Evolutionary conservation across 2,329 filamentous ascomycete genomes (phyloP).

Genomic region (Juglanconis oblonga): DNA sequence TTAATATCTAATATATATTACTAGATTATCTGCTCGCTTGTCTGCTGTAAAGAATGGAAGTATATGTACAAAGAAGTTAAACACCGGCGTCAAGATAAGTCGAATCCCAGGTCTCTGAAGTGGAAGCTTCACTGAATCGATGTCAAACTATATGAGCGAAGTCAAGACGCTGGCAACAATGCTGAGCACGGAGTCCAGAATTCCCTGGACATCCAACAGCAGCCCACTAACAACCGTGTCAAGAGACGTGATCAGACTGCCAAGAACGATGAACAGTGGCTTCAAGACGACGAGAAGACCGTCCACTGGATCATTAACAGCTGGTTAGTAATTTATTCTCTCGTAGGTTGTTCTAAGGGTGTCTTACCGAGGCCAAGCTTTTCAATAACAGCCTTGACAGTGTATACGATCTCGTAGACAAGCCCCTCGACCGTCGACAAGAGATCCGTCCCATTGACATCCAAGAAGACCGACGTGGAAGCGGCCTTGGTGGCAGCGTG

Average conservation of each 20-base stretch:
- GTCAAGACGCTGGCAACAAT: constrained; percentile 20
- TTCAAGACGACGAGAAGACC: constrained; percentile 22
- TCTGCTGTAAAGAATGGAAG: too few relatives aligned
- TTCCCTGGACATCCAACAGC: constrained; percentile 22
- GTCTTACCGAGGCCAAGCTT: constrained; percentile 28
- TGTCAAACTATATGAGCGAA: constrained; percentile 18
- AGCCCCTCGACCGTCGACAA: constrained; percentile 22
- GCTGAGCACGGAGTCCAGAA: constrained; percentile 22
- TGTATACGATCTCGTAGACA: constrained; percentile 25
- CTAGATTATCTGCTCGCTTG: too few relatives aligned
- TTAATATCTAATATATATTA: too few relatives aligned
- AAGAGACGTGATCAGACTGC: constrained; percentile 23
- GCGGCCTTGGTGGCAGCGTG: constrained; percentile 21
- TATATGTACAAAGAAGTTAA: not conserved
- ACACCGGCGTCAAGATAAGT: not conserved
- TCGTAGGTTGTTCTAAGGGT: too few relatives aligned
- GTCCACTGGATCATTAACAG: constrained; percentile 4
- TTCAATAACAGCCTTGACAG: constrained; percentile 24
- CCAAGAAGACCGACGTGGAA: constrained; percentile 20
- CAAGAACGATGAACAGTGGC: constrained; percentile 24
- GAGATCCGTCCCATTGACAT: constrained; percentile 18
- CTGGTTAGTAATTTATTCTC: constrained; percentile 1
- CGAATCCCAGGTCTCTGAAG: not conserved
- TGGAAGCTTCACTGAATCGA: not conserved
- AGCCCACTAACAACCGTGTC: constrained; percentile 25